Evolutionary conservation across 352 stramenopile species (phyloP), one percentile per base, ranked within the genome.

Genomic region (Blastocystis sp.): DNA sequence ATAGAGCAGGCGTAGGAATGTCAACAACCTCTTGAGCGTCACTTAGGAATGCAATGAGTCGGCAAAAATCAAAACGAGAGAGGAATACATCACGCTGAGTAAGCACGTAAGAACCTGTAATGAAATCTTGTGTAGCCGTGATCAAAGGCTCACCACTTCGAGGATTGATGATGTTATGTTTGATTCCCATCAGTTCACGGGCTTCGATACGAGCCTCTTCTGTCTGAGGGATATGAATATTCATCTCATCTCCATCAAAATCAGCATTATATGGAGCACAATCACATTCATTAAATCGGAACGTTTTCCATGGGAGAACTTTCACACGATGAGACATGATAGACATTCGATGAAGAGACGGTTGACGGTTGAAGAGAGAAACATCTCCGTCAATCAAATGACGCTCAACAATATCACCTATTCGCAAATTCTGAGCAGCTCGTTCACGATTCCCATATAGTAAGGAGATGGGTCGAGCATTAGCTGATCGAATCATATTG

Each of bases 241-340:
- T 99, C 96, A 99, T 99, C 89, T 98, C 96, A 88, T 99, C 96
- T 78, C 96, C 96, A 90, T 99, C 96, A 88, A 99, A 99, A 90
- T 99, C 97, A 49, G 96, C 96, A 67, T 99, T 99, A 90, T 99
- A 99, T 39, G 97, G 96, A 65, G 95, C 95, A 90, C 96, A 99
- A 46, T 98, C 95, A 87, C 96, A 98, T 90, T 98, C 97, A 91
- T 99, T 99, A 90, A 99, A 99, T 24, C 97, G 94, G 89, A 99
- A 99, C 14, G 97, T 99, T 46, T 95, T 91, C 94, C 94, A 98
- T 90, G 58, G 92, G 90, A 88, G 71, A 32, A 92, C 89, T 78
- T 93, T 94, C 0, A 92, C 93, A 32, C 89, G 80, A 90, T 97
- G 93, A n/a, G 91, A 90, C 97, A 99, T 99, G 90, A 99, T 99